Conservation (phyloP, 2,329 filamentous ascomycete species). For the Pezicula rhizophila region DNA sequence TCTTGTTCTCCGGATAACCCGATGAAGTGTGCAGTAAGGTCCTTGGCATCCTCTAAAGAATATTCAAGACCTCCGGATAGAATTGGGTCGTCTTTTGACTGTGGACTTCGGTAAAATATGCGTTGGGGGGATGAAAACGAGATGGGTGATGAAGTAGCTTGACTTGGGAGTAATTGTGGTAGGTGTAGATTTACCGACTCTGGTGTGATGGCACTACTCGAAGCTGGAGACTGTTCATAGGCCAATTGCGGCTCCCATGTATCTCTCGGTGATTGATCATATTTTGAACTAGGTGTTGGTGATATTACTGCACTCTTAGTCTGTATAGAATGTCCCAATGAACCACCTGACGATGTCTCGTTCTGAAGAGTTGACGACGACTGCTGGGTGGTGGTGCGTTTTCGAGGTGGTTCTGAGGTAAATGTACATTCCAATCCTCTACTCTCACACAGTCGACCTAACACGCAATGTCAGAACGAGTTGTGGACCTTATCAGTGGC, state of each 20-base stretch:
- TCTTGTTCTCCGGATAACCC: conserved; percentile 41
- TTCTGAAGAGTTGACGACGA: neutral
- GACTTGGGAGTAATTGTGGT: conserved; percentile 1
- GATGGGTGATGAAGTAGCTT: conserved; percentile 5
- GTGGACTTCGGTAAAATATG: conserved; percentile 1
- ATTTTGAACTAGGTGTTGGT: neutral
- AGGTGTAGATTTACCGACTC: neutral
- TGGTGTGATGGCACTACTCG: neutral
- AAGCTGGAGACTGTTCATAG: too few species aligned
- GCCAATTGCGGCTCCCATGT: too few species aligned
- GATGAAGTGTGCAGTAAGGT: conserved; percentile 38
- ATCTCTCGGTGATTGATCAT: neutral
- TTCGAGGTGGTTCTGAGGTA: conserved; percentile 11
- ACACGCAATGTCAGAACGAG: neutral
- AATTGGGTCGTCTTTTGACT: conserved; percentile 4
- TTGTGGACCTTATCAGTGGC: neutral
- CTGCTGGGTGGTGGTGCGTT: too few species aligned
- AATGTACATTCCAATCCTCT: conserved; percentile 21
- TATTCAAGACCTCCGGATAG: conserved; percentile 14
- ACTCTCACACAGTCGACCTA: conserved; percentile 24
- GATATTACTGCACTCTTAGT: neutral
- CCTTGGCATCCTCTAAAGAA: conserved; percentile 36
- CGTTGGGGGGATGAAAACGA: neutral
- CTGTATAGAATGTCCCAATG: neutral
- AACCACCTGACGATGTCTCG: neutral